Percentiles rank a stretch among this genome's conserved stretches.
These are phyloP conservation scores for Teunomyces panamensis DNA, from an alignment of 805 yeast genomes.

Conservation along the genomic window DNA sequence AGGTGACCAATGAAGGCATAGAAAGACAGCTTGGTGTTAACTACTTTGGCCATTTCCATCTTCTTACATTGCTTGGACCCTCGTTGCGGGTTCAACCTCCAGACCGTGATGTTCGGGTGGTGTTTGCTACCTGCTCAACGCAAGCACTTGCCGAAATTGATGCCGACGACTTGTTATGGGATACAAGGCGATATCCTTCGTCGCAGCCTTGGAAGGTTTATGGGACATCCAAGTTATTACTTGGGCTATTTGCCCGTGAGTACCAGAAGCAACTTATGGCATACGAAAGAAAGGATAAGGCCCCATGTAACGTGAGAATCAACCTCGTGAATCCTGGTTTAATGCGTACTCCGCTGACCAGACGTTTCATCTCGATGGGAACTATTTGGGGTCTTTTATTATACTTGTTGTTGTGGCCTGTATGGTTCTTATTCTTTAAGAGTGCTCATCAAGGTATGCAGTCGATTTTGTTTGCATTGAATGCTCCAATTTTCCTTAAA, in stretches of 20 bases:
- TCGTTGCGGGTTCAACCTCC: conserved; percentile 86
- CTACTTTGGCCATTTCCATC: conserved; percentile 77
- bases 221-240: conserved; percentile 77
- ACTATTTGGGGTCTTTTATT: conserved; percentile 56
- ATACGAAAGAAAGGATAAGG: conserved; percentile 66
- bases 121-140: conserved; percentile 74
- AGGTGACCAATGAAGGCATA: conserved; percentile 73
- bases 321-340: conserved; percentile 88
- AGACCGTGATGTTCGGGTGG: conserved; percentile 85
- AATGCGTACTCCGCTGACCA: conserved; percentile 83
- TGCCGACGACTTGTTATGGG: conserved; percentile 63
- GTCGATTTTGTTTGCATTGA: conserved; percentile 62
- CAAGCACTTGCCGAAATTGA: conserved; percentile 73
- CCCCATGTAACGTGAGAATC: conserved; percentile 66
- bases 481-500: conserved; percentile 66
- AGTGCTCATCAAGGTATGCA: conserved; percentile 79
- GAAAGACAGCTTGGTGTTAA: conserved; percentile 84
- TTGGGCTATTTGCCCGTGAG: conserved; percentile 74
- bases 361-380: conserved; percentile 77
- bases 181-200: conserved; percentile 53
- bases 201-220: conserved; percentile 69
- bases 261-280: conserved; percentile 62
- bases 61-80: conserved; percentile 78
- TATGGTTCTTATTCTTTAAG: conserved; percentile 80
- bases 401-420: conserved; percentile 70